phyloP scores from a whole-genome alignment of 306 rosid genomes.

The Lupinus albus region DNA sequence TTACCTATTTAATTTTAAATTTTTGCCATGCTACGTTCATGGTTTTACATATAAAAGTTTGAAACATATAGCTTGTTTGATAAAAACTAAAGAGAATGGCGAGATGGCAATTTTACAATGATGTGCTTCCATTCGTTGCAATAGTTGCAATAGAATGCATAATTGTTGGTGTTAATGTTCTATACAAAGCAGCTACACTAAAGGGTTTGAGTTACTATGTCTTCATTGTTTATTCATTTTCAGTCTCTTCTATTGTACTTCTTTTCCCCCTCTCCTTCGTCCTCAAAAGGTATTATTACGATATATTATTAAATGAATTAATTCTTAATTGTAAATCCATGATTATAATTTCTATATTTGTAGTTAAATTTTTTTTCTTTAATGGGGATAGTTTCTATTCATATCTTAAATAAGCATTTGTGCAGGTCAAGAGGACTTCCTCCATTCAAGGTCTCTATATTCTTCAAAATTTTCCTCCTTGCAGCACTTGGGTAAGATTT shows the following conservation, averaged over 20 bases:
- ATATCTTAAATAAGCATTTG: background rate
- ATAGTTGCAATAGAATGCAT: conserved; percentile 55
- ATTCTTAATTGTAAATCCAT: too few relatives aligned
- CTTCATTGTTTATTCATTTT: conserved; percentile 54
- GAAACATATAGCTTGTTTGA: too few relatives aligned
- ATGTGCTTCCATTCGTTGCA: conserved; percentile 52
- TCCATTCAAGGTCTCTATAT: conserved; percentile 37
- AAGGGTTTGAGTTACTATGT: conserved; percentile 59
- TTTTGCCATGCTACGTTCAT: too few relatives aligned
- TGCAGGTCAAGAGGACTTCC: conserved; percentile 35
- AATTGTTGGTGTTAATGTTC: conserved; percentile 50
- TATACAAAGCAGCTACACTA: conserved; percentile 61
- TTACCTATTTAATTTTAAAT: too few relatives aligned
- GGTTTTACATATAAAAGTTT: too few relatives aligned
- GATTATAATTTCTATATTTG: too few relatives aligned
- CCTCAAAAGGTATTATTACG: too few relatives aligned
- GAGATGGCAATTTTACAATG: conserved; percentile 44
- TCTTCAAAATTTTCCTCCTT: conserved; percentile 47
- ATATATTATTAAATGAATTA: too few relatives aligned
- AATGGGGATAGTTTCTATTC: background rate
- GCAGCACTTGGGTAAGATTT: conserved; percentile 57
- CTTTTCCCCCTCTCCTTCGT: conserved; percentile 56
- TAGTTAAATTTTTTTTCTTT: too few relatives aligned
- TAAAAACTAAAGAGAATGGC: conserved; percentile 1
- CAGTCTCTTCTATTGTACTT: conserved; percentile 48